Conservation (phyloP, 768 basidiomycete genomes). For the Stropharia rugosoannulata region DNA sequence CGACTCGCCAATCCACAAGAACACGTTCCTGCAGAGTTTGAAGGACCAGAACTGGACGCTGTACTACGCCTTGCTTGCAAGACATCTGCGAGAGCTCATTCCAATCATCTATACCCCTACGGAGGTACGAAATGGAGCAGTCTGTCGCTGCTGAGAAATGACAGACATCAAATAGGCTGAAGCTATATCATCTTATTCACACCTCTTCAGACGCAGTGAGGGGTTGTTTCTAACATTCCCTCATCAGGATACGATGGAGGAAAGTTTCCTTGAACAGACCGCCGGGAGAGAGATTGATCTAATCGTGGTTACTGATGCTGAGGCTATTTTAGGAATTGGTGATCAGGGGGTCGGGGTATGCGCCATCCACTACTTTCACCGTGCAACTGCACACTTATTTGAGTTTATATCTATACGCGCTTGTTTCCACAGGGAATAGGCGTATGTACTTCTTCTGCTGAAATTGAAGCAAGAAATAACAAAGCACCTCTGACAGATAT, state of each 20-base stretch:
- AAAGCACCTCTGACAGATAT: constrained; percentile 47
- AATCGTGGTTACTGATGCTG: constrained; percentile 81
- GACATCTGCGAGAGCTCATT: constrained; percentile 61
- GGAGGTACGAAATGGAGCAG: constrained; percentile 41
- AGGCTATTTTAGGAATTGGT: constrained; percentile 77
- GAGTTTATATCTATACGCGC: background rate
- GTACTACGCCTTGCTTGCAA: constrained; percentile 66
- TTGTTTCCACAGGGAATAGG: constrained; percentile 14
- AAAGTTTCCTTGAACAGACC: constrained; percentile 70
- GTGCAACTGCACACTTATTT: background rate
- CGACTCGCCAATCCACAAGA: constrained; percentile 49
- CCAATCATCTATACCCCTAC: constrained; percentile 84
- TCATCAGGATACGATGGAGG: constrained; percentile 67
- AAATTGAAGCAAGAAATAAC: background rate
- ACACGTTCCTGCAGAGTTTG: constrained; percentile 73
- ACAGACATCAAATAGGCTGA: constrained; percentile 49
- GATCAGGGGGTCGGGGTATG: constrained; percentile 69
- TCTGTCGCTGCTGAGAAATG: background rate
- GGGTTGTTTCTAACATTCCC: constrained; percentile 72
- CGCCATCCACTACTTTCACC: background rate
- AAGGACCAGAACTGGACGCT: constrained; percentile 83
- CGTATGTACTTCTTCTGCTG: constrained; percentile 5
- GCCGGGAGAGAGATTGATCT: constrained; percentile 65
- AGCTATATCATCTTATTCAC: constrained; percentile 82
- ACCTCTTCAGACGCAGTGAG: constrained; percentile 77